Evolutionary conservation across 2,329 filamentous ascomycete genomes (phyloP), one percentile per base, ranked within the genome.

Genomic region (Exophiala aquamarina): DNA sequence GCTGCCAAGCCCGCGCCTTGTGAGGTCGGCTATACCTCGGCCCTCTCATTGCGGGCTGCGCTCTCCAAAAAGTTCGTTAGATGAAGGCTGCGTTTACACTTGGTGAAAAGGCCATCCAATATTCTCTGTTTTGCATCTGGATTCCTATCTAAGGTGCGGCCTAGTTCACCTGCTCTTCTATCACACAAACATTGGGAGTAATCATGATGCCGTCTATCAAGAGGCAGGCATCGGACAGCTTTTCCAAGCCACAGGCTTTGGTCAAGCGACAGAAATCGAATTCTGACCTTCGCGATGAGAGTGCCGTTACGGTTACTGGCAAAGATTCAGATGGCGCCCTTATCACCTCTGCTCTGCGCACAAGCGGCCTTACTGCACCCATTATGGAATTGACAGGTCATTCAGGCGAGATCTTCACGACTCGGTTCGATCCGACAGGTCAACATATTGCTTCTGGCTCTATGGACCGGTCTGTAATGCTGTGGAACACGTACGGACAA

Each of bases 391-490:
- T 98, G 45, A 86, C 85, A 40, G 90, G 89, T 63, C 82, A 85
- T 58, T 75, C 76, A 23, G 90, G 89, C 15, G 93, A 98, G 71
- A 82, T 98, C 38, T 97, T 97, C 64, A 79, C 89, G 18, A 87
- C 89, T 39, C 86, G 88, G 63, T 98, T 98, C 64, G 89, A 96
- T 64, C 86, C 89, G 2, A 86, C 86, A 2, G 92, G 91, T 34
- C 86, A 90, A 54, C 77, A 89, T 55, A 93, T 97, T 60, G 93
- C 93, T 33, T 97, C 93, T 1, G 92, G 89, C 7, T 93, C 89
- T 10, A 95, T 96, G 88, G 93, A 98, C 65, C 81, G 91, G 60
- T 88, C 84, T 49, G 93, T 98, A 60, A 89, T 97, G 70, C 79
- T 98, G 21, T 98, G 93, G 93, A 83, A 87, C 61, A 94, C 91